Conservation (phyloP, 805 yeast species). For the Candida railenensis region DNA sequence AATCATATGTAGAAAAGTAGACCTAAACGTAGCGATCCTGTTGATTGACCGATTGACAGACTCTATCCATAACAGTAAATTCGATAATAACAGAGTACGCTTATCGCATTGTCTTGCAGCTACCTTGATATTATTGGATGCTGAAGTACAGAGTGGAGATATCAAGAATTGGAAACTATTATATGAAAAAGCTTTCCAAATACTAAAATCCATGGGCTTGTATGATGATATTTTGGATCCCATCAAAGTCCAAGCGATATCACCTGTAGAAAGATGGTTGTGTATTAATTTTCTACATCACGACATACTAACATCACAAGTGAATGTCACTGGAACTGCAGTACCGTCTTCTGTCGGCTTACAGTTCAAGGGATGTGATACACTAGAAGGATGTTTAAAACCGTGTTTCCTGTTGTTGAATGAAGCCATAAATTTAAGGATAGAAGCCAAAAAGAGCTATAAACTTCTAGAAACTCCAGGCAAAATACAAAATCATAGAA, state of each 20-base stretch:
- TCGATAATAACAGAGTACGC: not conserved
- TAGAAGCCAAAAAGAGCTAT: conserved; percentile 14
- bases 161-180: conserved; percentile 9
- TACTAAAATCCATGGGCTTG: conserved; percentile 3
- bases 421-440: conserved; percentile 16
- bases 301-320: not conserved
- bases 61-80: not conserved
- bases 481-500: conserved; percentile 3
- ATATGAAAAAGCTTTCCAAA: not conserved
- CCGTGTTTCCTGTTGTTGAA: conserved; percentile 19
- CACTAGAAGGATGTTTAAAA: conserved; percentile 20
- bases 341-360: not conserved
- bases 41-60: conserved; percentile 13
- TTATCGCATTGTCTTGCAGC: conserved; percentile 19
- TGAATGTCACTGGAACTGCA: not conserved
- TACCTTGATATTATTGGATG: conserved; percentile 27
- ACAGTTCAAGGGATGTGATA: not conserved
- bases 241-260: not conserved
- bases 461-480: conserved; percentile 5
- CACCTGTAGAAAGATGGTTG: conserved; percentile 1
- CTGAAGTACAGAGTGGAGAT: conserved; percentile 36
- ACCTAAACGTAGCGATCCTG: conserved; percentile 15
- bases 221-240: not conserved
- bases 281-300: conserved; percentile 1
- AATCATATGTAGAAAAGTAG: conserved; percentile 15